phyloP scores from a whole-genome alignment of 768 basidiomycete species.

The Phanerochaete carnosa region DNA sequence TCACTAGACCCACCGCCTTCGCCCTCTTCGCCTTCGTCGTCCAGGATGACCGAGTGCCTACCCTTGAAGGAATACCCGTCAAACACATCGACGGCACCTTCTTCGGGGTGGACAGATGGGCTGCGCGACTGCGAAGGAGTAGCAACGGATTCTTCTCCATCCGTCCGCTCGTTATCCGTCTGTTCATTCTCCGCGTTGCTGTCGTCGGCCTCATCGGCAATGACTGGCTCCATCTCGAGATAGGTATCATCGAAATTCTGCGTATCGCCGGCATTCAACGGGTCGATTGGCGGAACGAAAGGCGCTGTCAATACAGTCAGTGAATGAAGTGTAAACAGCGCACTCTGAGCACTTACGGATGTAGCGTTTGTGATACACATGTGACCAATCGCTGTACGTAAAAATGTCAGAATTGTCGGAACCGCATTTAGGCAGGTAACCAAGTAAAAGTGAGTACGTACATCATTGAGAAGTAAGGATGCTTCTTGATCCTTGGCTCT shows the following conservation, averaged over 20 bases:
- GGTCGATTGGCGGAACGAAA: slow-evolving; percentile 90
- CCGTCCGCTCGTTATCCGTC: slow-evolving; percentile 59
- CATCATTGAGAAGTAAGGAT: slow-evolving; percentile 96
- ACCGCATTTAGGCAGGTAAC: slow-evolving; percentile 1
- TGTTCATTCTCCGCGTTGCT: slow-evolving; percentile 40
- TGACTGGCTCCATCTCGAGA: slow-evolving; percentile 91
- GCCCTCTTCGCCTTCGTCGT: slow-evolving; percentile 65
- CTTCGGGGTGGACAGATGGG: slow-evolving; percentile 61
- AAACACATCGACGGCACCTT: slow-evolving; percentile 73
- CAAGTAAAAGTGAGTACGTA: slow-evolving; percentile 34
- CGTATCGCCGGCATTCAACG: slow-evolving; percentile 89
- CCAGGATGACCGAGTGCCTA: slow-evolving; percentile 73
- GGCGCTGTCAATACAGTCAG: slow-evolving; percentile 52
- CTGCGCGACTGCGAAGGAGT: slow-evolving; percentile 80
- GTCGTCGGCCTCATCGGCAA: slow-evolving; percentile 58
- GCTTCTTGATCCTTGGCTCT: slow-evolving; percentile 90
- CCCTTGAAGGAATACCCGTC: slow-evolving; percentile 96
- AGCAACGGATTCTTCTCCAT: slow-evolving; percentile 73
- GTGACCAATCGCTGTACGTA: slow-evolving; percentile 77
- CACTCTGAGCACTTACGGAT: slow-evolving; percentile 60
- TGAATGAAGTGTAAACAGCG: slow-evolving; percentile 10
- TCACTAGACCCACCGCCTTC: slow-evolving; percentile 34
- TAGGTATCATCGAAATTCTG: slow-evolving; percentile 98
- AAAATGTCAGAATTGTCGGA: slow-evolving; percentile 11
- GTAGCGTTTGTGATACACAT: slow-evolving; percentile 92